A percentile compares a stretch with the other conserved stretches of the same genome.
Evolutionary conservation across 805 yeast species (phyloP).

Genomic region (Candida suzukii): DNA sequence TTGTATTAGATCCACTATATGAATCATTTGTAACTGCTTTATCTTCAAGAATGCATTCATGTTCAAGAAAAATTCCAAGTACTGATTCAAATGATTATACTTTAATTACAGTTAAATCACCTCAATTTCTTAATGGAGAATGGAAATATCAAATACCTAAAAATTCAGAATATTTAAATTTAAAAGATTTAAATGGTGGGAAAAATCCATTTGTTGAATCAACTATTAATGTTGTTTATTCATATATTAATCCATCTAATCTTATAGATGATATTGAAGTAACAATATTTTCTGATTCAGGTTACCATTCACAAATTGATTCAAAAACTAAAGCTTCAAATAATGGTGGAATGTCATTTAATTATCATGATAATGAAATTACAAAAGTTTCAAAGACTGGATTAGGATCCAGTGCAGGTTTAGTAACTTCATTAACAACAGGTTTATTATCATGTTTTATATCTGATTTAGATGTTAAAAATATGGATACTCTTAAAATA

Average conservation of each 20-base stretch:
- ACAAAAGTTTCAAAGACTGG: conserved; percentile 87
- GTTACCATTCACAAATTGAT: conserved; percentile 73
- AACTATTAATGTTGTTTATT: conserved; percentile 47
- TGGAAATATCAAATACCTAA: conserved; percentile 50
- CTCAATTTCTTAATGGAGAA: conserved; percentile 65
- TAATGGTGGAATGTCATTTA: conserved; percentile 38
- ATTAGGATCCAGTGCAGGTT: conserved; percentile 91
- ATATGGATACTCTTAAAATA: conserved; percentile 27
- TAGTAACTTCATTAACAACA: conserved; percentile 73
- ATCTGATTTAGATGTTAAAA: conserved; percentile 4
- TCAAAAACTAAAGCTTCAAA: conserved; percentile 28
- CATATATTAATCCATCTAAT: conserved; percentile 36
- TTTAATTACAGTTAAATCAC: conserved; percentile 49
- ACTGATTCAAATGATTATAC: conserved; percentile 7
- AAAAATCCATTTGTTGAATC: conserved; percentile 72
- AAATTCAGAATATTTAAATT: conserved; percentile 9
- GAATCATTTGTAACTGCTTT: conserved; percentile 79
- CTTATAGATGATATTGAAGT: conserved; percentile 33
- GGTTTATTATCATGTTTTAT: conserved; percentile 49
- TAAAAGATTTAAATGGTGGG: conserved; percentile 12
- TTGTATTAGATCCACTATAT: conserved; percentile 76
- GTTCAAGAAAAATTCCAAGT: conserved; percentile 6
- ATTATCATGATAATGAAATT: conserved; percentile 54
- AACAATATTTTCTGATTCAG: conserved; percentile 76
- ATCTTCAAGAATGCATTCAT: conserved; percentile 83